A percentile compares a stretch with the other conserved stretches of the same genome.
Evolutionary conservation across 1,284 basidiomycete genomes (phyloP).

Genomic region (Porodaedalea pini): DNA sequence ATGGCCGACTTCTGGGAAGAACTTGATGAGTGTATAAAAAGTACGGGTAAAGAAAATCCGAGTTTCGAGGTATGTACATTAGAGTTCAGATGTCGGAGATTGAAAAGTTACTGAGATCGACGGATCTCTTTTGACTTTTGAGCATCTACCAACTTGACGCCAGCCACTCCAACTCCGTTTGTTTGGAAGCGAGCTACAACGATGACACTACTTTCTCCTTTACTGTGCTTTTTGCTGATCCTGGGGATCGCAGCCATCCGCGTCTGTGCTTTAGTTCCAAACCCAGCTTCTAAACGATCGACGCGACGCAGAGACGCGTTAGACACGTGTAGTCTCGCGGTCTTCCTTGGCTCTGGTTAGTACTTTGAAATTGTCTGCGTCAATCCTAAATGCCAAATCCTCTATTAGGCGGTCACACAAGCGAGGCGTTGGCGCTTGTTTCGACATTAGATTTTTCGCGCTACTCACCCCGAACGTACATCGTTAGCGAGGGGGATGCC

Average conservation of each 20-base stretch:
- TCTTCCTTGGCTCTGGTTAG: slow-evolving; percentile 61
- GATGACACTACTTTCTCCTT: background rate
- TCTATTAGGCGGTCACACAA: slow-evolving; percentile 85
- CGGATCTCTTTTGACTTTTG: background rate
- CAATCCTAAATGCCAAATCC: slow-evolving; percentile 8
- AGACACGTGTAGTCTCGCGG: slow-evolving; percentile 38
- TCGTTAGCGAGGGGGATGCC: slow-evolving; percentile 79
- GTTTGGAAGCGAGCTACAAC: background rate
- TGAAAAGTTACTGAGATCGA: background rate
- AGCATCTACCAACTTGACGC: background rate
- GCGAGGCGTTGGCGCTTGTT: slow-evolving; percentile 80
- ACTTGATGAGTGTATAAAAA: too few species aligned
- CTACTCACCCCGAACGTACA: slow-evolving; percentile 78
- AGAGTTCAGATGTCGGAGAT: background rate
- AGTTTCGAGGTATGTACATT: background rate
- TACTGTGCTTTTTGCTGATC: background rate
- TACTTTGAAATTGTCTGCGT: slow-evolving; percentile 5
- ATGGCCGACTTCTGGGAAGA: too few species aligned
- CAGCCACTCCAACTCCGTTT: background rate
- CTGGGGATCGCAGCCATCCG: background rate
- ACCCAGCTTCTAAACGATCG: background rate
- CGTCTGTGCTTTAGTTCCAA: background rate
- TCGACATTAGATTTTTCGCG: slow-evolving; percentile 72
- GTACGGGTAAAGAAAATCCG: too few species aligned
- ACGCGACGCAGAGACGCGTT: background rate